Evolutionary conservation across 257 asterid genomes (phyloP), one percentile per base, ranked within the genome.

Genomic region (Gentiana dahurica): DNA sequence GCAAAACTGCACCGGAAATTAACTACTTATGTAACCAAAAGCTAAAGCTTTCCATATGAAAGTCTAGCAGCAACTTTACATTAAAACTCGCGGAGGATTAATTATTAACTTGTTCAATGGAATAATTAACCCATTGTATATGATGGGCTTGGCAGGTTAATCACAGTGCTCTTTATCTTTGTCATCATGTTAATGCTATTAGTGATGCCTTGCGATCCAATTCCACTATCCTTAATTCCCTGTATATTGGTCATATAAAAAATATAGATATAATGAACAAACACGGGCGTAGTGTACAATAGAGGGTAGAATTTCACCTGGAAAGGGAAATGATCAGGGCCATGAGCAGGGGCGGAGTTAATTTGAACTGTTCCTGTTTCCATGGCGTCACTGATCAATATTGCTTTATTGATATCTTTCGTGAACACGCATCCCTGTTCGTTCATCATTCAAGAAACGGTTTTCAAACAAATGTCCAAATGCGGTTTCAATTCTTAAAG

Each of bases 181-280:
- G 83, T 81, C 98, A 91, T 91, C 98, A 88, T 91, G 84, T 85
- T 88, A 59, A 91, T 91, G 70, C 97, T 91, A 65, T 85, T 91
- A 4, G 94, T 87, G 54, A 87, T 83, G n/a, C 98, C 98, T 70
- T 91, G 97, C 3, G 97, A 87, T 60, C 97, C 98, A 8, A 91
- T 88, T 60, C 98, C 98, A 49, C 98, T 91, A 67, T 91, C 96
- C 83, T 85, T 91, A n/a, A 91, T 71, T 2, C 98, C 98, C 98
- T 91, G 77, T 49, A 61, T 4, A 50, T 41, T 41, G 9, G 9
- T 5, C 46, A 41, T 24, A 24, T 24, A 24, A 24, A 24, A 24
- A 24, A 24, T 24, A 24, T 24, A 24, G 24, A 24, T 24, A 24
- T 24, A 24, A 24, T 24, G 24, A 24, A 24, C 24, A 24, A 24